Evolutionary conservation across 108 stramenopile genomes (phyloP).

Genomic region (Schizochytrium sp.): DNA sequence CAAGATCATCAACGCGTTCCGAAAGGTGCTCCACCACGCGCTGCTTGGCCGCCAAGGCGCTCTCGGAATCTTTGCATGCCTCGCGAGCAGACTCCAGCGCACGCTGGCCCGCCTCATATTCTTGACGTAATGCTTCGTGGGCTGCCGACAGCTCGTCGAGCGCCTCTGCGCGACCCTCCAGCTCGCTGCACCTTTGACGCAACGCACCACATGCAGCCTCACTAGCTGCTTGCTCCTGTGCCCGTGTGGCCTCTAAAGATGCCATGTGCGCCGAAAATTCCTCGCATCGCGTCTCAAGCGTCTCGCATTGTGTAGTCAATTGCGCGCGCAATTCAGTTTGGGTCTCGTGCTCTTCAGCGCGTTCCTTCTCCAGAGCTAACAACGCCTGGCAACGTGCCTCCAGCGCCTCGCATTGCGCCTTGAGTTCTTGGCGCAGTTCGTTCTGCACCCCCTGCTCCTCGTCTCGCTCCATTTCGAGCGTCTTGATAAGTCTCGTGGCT

Average conservation of each 20-base stretch:
- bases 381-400: too few species aligned
- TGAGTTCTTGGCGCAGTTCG: too few species aligned
- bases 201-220: too few species aligned
- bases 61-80: neutral
- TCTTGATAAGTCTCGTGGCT: too few species aligned
- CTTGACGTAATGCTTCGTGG: neutral
- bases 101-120: neutral
- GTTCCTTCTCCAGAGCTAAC: neutral
- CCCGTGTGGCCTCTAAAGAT: too few species aligned
- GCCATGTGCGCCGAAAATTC: neutral
- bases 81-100: neutral
- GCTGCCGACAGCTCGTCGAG: neutral
- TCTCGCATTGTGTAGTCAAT: neutral
- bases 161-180: too few species aligned
- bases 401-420: too few species aligned
- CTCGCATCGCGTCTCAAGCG: neutral
- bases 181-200: too few species aligned
- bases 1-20: neutral
- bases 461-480: too few species aligned
- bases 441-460: too few species aligned
- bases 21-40: neutral
- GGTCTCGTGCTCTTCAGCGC: neutral
- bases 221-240: too few species aligned
- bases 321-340: neutral
- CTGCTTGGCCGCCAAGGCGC: neutral